A percentile compares a stretch with the other conserved stretches of the same genome.
phyloP scores from a whole-genome alignment of 2,329 filamentous ascomycete genomes.

The Penicillium sp. region DNA sequence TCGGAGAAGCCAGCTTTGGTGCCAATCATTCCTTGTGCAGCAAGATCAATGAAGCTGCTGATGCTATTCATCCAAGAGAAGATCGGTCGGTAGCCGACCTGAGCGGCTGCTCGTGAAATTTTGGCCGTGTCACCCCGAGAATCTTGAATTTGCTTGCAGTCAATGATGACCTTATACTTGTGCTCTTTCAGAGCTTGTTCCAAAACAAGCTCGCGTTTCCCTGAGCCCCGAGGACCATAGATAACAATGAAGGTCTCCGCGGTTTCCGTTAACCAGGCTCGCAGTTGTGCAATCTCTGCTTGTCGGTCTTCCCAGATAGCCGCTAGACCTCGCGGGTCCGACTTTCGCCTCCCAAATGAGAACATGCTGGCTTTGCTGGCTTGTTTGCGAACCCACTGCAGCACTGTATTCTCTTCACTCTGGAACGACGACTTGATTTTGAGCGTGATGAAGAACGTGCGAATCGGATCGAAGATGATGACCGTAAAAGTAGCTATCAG shows the following conservation, averaged over 20 bases:
- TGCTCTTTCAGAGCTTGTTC: constrained; percentile 77
- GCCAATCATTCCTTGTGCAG: constrained; percentile 88
- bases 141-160: constrained; percentile 92
- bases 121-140: constrained; percentile 83
- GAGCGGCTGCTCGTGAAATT: constrained; percentile 73
- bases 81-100: constrained; percentile 87
- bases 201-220: constrained; percentile 82
- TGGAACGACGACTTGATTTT: constrained; percentile 78
- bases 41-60: constrained; percentile 86
- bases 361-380: constrained; percentile 46
- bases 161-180: constrained; percentile 76
- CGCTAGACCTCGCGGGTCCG: constrained; percentile 66
- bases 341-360: constrained; percentile 46
- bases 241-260: constrained; percentile 91
- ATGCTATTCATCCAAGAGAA: constrained; percentile 97
- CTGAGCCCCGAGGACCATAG: constrained; percentile 86
- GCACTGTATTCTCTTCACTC: constrained; percentile 68
- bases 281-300: constrained; percentile 75
- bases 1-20: constrained; percentile 94
- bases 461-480: constrained; percentile 87
- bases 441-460: constrained; percentile 85
- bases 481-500: constrained; percentile 80
- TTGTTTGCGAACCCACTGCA: constrained; percentile 77
- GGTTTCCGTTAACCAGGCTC: constrained; percentile 82
- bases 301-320: constrained; percentile 87